Evolutionary conservation across 2,329 filamentous ascomycete genomes (phyloP), one percentile per base, ranked within the genome.

Genomic region (Alternaria conjuncta): DNA sequence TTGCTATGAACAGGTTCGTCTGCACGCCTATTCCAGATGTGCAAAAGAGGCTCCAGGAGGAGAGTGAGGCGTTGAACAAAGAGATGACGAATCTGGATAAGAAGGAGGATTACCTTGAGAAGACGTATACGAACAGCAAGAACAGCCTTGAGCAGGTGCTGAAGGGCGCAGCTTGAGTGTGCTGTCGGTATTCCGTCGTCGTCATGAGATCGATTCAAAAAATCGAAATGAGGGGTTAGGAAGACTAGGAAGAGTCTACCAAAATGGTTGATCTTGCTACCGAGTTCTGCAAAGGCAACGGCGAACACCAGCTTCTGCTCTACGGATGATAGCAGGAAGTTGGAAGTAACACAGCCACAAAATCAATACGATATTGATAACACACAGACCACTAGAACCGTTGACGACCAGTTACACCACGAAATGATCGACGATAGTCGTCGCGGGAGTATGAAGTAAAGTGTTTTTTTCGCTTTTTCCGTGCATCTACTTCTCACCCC

Each of bases 71-170:
- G 56, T 83, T 95, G 66, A 91, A 94, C 73, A 85, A 87, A 26
- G 95, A 97, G 72, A 89, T 97, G 65, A 86, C 91, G 44, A 91
- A 90, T 68, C 82, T 98, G 68, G 90, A 92, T 71, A 97, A 98
- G 86, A 94, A 93, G 80, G 84, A 97, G 73, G 89, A 95, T 72
- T 98, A 97, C 77, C 86, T 98, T 47, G 95, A 98, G 84, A 97
- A 93, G 61, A 98, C 96, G 54, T 92, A 93, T 78, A 94, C 96
- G 84, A 99, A 98, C 77, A 97, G 94, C 81, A 90, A 91, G 72
- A 90, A 94, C 70, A 93, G 97, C 76, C 91, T 98, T 71, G 91
- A 97, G 78, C 91, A 94, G 80, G 95, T 98, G 78, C 86, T 98
- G 75, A 87, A 88, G 82, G 68, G 75, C 9, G 73, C 72, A 15